A percentile compares a stretch with the other conserved stretches of the same genome.
Conservation (phyloP, 2,329 filamentous ascomycete species). For the Knufia fluminis region DNA sequence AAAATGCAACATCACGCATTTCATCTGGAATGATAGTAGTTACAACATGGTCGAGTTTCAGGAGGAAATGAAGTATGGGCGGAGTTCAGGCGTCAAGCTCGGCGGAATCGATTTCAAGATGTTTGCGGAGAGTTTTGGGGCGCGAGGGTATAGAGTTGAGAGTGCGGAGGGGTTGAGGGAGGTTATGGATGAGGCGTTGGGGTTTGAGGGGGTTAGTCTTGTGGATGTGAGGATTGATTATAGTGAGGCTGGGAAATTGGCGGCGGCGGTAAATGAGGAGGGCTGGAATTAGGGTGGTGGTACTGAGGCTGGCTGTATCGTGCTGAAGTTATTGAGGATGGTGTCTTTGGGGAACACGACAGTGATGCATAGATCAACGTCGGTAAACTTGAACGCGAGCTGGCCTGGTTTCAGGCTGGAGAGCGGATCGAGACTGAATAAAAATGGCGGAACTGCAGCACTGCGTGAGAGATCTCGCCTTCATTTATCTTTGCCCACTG, state of each 20-base stretch:
- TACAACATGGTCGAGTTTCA: constrained; percentile 47
- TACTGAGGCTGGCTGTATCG: background rate
- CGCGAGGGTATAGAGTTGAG: constrained; percentile 35
- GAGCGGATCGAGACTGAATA: no score
- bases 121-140: constrained; percentile 40
- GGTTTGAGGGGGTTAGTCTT: constrained; percentile 35
- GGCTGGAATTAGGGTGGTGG: background rate
- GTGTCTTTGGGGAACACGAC: no score
- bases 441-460: no score
- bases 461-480: no score
- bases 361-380: no score
- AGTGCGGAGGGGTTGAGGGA: constrained; percentile 33
- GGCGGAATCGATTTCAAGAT: constrained; percentile 42
- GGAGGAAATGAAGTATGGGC: constrained; percentile 42
- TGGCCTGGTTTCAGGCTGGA: no score
- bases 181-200: constrained; percentile 38
- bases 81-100: constrained; percentile 36
- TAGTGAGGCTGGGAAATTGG: constrained; percentile 33
- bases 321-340: no score
- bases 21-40: constrained; percentile 42
- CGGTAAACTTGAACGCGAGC: no score
- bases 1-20: constrained; percentile 42
- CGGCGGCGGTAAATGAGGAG: constrained; percentile 30
- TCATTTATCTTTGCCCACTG: no score
- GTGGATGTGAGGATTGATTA: constrained; percentile 43